phyloP scores from a whole-genome alignment of 108 stramenopile genomes.

The Nannochloropsis salina region DNA sequence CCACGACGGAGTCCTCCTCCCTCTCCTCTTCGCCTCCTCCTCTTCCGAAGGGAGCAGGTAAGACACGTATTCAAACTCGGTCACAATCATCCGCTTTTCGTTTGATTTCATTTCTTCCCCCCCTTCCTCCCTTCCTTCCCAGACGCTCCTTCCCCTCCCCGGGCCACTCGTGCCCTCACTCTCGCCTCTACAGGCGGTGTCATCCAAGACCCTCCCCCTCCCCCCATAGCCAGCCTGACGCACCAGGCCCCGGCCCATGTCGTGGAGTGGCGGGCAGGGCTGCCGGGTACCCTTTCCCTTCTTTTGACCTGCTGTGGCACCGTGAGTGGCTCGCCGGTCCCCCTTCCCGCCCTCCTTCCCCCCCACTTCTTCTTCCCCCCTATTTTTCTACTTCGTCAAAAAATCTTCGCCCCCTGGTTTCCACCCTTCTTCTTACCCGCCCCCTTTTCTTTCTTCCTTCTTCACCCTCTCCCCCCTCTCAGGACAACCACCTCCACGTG shows the following conservation, averaged over 20 bases:
- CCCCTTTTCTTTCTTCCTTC: background rate
- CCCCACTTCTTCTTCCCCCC: background rate
- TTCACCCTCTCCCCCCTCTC: background rate
- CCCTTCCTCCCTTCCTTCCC: background rate
- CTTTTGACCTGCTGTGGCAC: background rate
- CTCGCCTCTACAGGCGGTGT: constrained; percentile 5
- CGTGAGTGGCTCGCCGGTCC: background rate
- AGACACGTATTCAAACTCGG: too few species aligned
- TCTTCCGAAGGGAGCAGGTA: too few species aligned
- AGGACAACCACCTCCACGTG: background rate
- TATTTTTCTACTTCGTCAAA: background rate
- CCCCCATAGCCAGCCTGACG: background rate
- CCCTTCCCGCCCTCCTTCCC: background rate
- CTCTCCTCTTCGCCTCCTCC: too few species aligned
- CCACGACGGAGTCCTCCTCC: background rate
- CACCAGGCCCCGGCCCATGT: background rate
- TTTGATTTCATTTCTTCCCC: background rate
- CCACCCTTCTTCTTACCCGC: background rate
- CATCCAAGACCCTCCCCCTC: background rate
- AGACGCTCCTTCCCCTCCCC: background rate
- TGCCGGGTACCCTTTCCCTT: background rate
- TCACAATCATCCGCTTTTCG: background rate
- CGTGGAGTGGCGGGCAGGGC: background rate
- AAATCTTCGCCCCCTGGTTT: too few species aligned
- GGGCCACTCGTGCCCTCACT: background rate